A percentile compares a stretch with the other conserved stretches of the same genome.
These are phyloP conservation scores for Populus hybrid DNA, from an alignment of 441 rosid species.

Conservation along the genomic window DNA sequence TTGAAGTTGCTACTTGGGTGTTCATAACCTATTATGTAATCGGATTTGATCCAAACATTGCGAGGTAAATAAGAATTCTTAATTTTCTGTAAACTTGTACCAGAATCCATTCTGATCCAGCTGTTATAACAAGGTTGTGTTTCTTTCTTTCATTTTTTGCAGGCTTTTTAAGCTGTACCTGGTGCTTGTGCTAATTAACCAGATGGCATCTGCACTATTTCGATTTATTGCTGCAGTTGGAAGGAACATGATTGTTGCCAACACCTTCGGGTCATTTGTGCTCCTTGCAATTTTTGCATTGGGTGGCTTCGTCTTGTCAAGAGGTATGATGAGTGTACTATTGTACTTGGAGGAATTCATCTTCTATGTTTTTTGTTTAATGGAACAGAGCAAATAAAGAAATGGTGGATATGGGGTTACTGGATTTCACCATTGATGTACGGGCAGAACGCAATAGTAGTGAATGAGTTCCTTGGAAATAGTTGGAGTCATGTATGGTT, in stretches of 20 bases:
- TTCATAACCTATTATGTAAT: constrained; percentile 67
- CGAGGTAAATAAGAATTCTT: constrained; percentile 37
- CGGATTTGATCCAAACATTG: constrained; percentile 68
- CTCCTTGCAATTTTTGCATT: constrained; percentile 47
- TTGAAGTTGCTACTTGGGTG: constrained; percentile 64
- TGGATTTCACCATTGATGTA: constrained; percentile 87
- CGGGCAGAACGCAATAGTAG: constrained; percentile 64
- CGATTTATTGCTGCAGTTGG: constrained; percentile 56
- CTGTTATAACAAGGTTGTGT: not conserved
- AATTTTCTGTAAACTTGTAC: not conserved
- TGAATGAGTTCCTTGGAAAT: constrained; percentile 74
- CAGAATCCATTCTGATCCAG: not conserved
- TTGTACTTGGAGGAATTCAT: too few relatives aligned
- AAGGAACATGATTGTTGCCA: constrained; percentile 67
- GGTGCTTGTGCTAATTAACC: constrained; percentile 48
- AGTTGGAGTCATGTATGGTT: constrained; percentile 60
- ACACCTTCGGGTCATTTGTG: constrained; percentile 66
- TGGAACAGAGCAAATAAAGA: constrained; percentile 48
- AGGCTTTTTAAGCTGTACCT: constrained; percentile 71
- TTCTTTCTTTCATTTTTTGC: constrained; percentile 19
- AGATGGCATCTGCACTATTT: constrained; percentile 72
- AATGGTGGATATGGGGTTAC: constrained; percentile 89
- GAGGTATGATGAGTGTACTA: constrained; percentile 35
- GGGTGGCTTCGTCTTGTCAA: constrained; percentile 68
- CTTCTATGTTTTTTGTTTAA: not conserved